Base-by-base conservation (phyloP, 306 rosid species). In the Trifolium pratense region DNA sequence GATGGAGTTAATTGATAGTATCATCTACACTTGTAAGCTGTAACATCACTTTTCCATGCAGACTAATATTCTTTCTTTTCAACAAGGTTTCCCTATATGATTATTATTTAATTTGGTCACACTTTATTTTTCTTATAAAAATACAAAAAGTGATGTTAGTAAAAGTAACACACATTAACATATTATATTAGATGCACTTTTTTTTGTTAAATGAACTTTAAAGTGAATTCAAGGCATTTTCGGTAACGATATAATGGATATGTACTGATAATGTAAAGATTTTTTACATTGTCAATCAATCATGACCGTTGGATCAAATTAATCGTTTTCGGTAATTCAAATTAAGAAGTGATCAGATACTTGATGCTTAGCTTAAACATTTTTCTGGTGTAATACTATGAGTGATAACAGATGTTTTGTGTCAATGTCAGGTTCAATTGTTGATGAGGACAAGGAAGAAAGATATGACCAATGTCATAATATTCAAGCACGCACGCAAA, bases 21-120 rank as follows among this genome's bases (percentile, higher is more conserved):
- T 81, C 53, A 25, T 84, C 9, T 84, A 84, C 62, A 32, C 21
- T 5, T 84, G 88, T 84, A 71, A 74, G 83, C 9, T 36, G 10
- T 56, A 56, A 23, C 15, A 52, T 58, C 42, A 26, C 31, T 63
- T 63, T 23, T 23, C 37, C 9, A 34, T 62, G 8, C 32, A 5
- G 4, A 29, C 32, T 29, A 15, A 51, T 51, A 17, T 34, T 32
- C 46, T 61, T 52, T 13, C 10, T 13, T 60, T 42, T 7, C 65
- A 34, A 23, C 55, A 6, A 23, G 4, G 13, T 23, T 66, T 32
- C 57, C 45, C 29, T 9, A 45, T 15, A 29, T 29, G 32, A 4
- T 29, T 29, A 25, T 23, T 2, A 23, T 23, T 23, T 23, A 23
- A 23, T 2, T 23, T 23, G 25, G 29, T 25, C 29, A 25, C 29